Evolutionary conservation across 352 stramenopile genomes (phyloP), one percentile per base, ranked within the genome.

Genomic region (Globisporangium rhizosaccharum): DNA sequence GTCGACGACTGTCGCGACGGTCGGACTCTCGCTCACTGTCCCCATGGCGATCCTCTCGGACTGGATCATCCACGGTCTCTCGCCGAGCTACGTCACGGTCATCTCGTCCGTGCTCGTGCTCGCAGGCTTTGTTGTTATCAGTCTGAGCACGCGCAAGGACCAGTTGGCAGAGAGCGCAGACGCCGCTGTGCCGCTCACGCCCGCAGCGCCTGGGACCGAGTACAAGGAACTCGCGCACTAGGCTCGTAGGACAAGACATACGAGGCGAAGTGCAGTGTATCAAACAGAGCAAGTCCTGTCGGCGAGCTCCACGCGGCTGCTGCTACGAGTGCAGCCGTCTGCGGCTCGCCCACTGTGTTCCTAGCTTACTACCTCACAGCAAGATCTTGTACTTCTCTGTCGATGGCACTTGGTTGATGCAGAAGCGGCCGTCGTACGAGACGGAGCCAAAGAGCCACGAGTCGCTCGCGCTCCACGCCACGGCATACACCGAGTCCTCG

Each of bases 331-430:
- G 9, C 33, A 39, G 46, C 55, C 53, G 55, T 28, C 55, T 61
- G 55, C 47, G 45, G 45, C 55, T 61, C 55, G 47, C 17, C 42
- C n/a, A n/a, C 30, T 33, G 25, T 26, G 14, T 46, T n/a, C 14
- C 17, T 15, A 10, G 8, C 7, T n/a, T 9, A 30, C 26, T 14
- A 33, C 17, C 26, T 56, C n/a, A 99, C 26, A 99, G 68, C 59
- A 99, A 76, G 72, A 99, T 99, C 66, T 99, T 99, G 76, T 99
- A 99, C 71, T 99, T 99, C 73, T 99, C 97, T 8, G 97, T 97
- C 17, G 92, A 98, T 36, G 97, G 96, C 36, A 99, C 97, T 65
- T 98, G 86, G 75, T 98, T 96, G 17, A 99, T 70, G 33, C 96
- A 86, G 42, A 99, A 76, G 44, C 90, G 86, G 9, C 97, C 97